Evolutionary conservation across 495 filamentous ascomycete species (phyloP).

Genomic region (Aspergillus taichungensis): DNA sequence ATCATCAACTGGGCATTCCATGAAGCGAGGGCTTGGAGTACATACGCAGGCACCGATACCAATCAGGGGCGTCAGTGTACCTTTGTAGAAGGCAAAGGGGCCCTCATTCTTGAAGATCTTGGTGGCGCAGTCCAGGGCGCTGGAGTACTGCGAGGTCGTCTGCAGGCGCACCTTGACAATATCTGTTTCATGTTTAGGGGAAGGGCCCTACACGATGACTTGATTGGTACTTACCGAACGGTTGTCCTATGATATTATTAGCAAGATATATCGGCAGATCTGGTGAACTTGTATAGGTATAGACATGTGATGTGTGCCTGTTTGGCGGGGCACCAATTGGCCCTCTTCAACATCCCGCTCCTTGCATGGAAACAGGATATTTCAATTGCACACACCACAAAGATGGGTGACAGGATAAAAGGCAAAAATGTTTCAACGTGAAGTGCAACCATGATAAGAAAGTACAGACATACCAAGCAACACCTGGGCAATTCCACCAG

Average conservation of each 20-base stretch:
- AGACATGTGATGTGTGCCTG: not conserved
- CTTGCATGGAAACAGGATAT: no score
- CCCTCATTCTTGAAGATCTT: slow-evolving; percentile 87
- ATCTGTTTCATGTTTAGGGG: slow-evolving; percentile 41
- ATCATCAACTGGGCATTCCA: slow-evolving; percentile 3
- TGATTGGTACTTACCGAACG: slow-evolving; percentile 55
- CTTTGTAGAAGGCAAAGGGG: slow-evolving; percentile 91
- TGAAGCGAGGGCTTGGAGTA: slow-evolving; percentile 1
- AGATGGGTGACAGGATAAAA: not conserved
- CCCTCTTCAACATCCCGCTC: not conserved
- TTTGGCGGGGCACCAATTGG: not conserved
- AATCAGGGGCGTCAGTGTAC: slow-evolving; percentile 89
- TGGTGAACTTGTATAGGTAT: no score
- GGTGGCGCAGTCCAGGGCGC: slow-evolving; percentile 68
- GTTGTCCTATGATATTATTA: slow-evolving; percentile 61
- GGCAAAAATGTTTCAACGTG: not conserved
- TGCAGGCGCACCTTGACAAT: slow-evolving; percentile 98
- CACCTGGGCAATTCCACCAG: slow-evolving; percentile 89
- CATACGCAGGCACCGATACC: slow-evolving; percentile 92
- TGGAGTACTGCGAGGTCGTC: slow-evolving; percentile 71
- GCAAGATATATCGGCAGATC: slow-evolving; percentile 2
- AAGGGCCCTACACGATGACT: not conserved
- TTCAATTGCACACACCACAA: not conserved
- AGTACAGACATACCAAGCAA: slow-evolving; percentile 63
- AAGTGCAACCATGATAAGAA: not conserved